Conservation (phyloP, 306 rosid species). For the Trifolium subterraneum region DNA sequence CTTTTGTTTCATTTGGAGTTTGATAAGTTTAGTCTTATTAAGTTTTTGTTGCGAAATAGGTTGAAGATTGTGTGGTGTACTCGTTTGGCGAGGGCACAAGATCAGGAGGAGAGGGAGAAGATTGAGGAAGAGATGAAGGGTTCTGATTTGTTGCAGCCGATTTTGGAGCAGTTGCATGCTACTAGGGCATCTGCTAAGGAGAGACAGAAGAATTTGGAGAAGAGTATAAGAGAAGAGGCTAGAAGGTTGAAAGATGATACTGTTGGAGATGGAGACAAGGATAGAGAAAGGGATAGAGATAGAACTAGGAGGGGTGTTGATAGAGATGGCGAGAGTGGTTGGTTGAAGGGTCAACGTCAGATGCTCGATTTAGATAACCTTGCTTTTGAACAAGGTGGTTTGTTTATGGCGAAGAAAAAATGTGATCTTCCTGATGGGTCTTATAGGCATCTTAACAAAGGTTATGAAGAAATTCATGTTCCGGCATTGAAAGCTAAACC, state of each 20-base stretch:
- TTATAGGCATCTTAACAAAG: constrained; percentile 73
- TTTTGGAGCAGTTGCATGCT: constrained; percentile 92
- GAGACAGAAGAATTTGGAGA: constrained; percentile 90
- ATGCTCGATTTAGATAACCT: constrained; percentile 87
- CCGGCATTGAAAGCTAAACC: constrained; percentile 82
- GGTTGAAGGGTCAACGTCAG: constrained; percentile 80
- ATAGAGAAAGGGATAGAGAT: constrained; percentile 71
- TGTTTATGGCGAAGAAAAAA: constrained; percentile 71
- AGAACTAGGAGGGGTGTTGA: constrained; percentile 72
- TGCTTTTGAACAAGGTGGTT: constrained; percentile 74
- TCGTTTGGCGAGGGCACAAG: constrained; percentile 84
- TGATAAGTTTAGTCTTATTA: constrained; percentile 78
- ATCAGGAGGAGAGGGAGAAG: constrained; percentile 76
- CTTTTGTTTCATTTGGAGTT: constrained; percentile 68
- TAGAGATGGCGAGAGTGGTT: constrained; percentile 78
- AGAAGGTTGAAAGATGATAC: constrained; percentile 80
- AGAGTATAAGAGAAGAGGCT: constrained; percentile 93
- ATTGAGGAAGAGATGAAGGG: constrained; percentile 92
- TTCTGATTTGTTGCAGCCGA: constrained; percentile 73
- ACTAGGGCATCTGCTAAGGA: constrained; percentile 90
- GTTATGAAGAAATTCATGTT: constrained; percentile 91
- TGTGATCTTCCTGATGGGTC: constrained; percentile 85
- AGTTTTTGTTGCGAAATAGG: constrained; percentile 73
- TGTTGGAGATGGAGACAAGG: constrained; percentile 74
- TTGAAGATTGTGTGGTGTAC: constrained; percentile 93